A percentile compares a stretch with the other conserved stretches of the same genome.
Conservation (phyloP, 2,329 filamentous ascomycete species). For the Aphanocladium album region DNA sequence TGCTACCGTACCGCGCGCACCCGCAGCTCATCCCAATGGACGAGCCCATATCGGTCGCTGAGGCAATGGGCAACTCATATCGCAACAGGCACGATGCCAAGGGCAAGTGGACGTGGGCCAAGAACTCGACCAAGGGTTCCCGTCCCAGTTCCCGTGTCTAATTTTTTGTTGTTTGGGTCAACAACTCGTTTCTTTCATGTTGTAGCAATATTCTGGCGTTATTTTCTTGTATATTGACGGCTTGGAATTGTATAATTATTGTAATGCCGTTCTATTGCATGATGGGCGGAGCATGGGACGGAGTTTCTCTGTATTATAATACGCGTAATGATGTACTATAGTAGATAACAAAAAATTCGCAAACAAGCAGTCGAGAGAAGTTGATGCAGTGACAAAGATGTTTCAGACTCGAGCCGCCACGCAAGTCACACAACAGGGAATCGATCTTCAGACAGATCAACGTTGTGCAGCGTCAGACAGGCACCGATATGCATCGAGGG, state of each 20-base stretch:
- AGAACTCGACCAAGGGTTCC: slow-evolving; percentile 19
- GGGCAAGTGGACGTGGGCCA: slow-evolving; percentile 23
- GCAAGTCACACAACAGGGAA: neutral
- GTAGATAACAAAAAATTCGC: neutral
- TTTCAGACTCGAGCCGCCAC: neutral
- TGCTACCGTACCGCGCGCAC: slow-evolving; percentile 33
- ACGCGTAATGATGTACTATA: neutral
- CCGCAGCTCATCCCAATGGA: slow-evolving; percentile 30
- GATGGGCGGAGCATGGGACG: neutral
- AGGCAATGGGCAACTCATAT: slow-evolving; percentile 25
- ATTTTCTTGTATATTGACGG: neutral
- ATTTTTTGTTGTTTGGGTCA: too few species aligned
- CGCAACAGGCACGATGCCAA: slow-evolving; percentile 20
- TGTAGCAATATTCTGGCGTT: neutral
- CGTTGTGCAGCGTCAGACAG: neutral
- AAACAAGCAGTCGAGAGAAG: neutral
- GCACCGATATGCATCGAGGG: neutral
- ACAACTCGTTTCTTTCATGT: neutral
- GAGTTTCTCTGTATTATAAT: neutral
- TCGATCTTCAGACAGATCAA: neutral
- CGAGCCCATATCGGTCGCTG: slow-evolving; percentile 31
- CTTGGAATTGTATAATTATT: neutral
- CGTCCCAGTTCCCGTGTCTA: slow-evolving; percentile 24
- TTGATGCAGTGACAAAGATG: neutral
- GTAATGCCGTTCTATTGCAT: neutral